Percentiles rank a stretch among this genome's conserved stretches.
Evolutionary conservation across 768 basidiomycete genomes (phyloP).

Genomic region (Dioszegia hungarica): DNA sequence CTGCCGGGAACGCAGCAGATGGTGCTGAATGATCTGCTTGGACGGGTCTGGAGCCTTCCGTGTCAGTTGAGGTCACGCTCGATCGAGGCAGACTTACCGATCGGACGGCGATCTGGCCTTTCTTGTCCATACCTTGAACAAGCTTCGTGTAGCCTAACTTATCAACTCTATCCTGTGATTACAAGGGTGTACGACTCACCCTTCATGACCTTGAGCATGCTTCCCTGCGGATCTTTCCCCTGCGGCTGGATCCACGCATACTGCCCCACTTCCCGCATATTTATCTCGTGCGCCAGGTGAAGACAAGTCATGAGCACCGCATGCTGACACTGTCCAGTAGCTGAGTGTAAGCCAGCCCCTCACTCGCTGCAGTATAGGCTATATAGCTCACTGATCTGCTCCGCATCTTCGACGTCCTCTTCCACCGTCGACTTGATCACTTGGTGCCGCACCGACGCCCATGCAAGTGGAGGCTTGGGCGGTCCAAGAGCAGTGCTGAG

Average conservation of each 20-base stretch:
- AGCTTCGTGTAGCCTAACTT: background rate
- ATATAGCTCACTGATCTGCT: background rate
- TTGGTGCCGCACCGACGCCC: slow-evolving; percentile 19
- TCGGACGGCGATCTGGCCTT: background rate
- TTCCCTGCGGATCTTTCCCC: slow-evolving; percentile 33
- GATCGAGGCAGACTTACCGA: background rate
- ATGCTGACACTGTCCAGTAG: slow-evolving; percentile 26
- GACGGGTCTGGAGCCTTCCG: slow-evolving; percentile 33
- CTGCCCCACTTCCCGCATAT: slow-evolving; percentile 28
- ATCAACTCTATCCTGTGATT: background rate
- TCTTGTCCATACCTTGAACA: slow-evolving; percentile 4
- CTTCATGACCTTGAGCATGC: slow-evolving; percentile 40
- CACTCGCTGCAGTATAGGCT: background rate
- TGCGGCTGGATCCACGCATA: slow-evolving; percentile 34
- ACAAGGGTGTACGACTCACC: slow-evolving; percentile 15
- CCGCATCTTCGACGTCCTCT: slow-evolving; percentile 1
- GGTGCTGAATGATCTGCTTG: slow-evolving; percentile 32
- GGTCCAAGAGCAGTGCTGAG: background rate
- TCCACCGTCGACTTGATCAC: background rate
- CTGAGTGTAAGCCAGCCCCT: background rate
- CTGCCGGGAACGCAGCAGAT: slow-evolving; percentile 29
- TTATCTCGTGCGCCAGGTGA: slow-evolving; percentile 38
- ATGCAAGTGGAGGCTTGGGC: slow-evolving; percentile 16
- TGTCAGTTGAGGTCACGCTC: background rate
- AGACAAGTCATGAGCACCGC: slow-evolving; percentile 39